Evolutionary conservation across 768 basidiomycete species (phyloP).

Genomic region (Amanita pseudoporphyria): DNA sequence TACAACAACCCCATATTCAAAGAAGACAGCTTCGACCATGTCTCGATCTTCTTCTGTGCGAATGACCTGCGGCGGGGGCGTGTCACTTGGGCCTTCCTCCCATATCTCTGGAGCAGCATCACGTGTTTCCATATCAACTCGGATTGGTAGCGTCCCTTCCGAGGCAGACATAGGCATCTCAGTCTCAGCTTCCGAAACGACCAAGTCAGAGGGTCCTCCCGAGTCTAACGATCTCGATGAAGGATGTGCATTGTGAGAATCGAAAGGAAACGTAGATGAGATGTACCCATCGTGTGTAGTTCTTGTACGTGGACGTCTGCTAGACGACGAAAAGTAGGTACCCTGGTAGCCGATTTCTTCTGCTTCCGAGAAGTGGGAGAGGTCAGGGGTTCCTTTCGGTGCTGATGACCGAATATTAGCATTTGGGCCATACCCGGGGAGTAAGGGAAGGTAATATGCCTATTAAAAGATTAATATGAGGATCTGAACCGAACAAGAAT

Average conservation of each 20-base stretch:
- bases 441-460: conserved; percentile 88
- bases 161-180: background rate
- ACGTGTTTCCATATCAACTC: background rate
- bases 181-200: conserved; percentile 3
- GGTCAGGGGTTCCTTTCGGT: conserved; percentile 41
- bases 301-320: conserved; percentile 17
- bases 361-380: conserved; percentile 69
- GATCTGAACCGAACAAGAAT: conserved; percentile 1
- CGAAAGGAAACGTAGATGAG: conserved; percentile 34
- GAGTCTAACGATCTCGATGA: background rate
- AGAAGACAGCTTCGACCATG: conserved; percentile 70
- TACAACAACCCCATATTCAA: conserved; percentile 83
- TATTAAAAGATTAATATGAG: conserved; percentile 19
- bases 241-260: conserved; percentile 19
- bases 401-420: conserved; percentile 82
- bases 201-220: background rate
- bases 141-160: background rate
- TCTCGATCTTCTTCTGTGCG: conserved; percentile 28
- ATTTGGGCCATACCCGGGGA: conserved; percentile 84
- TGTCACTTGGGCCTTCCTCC: conserved; percentile 1
- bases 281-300: conserved; percentile 54
- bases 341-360: conserved; percentile 90
- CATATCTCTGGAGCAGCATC: background rate
- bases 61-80: conserved; percentile 11
- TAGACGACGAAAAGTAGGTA: conserved; percentile 54